Conservation (phyloP, 371 early-diverging fungal species). For the Mucor indicus region DNA sequence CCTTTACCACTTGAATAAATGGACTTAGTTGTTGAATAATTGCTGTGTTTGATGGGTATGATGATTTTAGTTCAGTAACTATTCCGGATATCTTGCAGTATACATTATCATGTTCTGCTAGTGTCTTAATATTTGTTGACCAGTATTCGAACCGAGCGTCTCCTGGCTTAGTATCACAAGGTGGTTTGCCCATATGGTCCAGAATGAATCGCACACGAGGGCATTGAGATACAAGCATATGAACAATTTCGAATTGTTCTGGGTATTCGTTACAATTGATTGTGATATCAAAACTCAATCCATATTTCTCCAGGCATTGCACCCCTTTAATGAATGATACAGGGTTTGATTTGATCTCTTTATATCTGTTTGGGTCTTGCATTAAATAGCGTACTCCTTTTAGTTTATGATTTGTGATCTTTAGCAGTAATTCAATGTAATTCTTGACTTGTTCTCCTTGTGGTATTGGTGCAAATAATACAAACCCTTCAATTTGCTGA, state of each 20-base stretch:
- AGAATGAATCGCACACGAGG: constrained; percentile 40
- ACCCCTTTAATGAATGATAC: constrained; percentile 37
- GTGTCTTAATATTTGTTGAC: constrained; percentile 20
- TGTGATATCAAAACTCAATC: constrained; percentile 37
- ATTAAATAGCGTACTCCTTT: constrained; percentile 39
- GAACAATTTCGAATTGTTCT: constrained; percentile 38
- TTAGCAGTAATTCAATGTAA: constrained; percentile 27
- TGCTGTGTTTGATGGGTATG: neutral
- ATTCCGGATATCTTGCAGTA: constrained; percentile 42
- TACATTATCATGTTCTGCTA: constrained; percentile 27
- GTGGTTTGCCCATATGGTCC: constrained; percentile 52
- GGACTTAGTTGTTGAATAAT: constrained; percentile 24
- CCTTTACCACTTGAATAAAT: constrained; percentile 30
- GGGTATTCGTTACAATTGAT: constrained; percentile 35
- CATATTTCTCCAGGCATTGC: constrained; percentile 22
- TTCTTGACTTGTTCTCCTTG: constrained; percentile 27
- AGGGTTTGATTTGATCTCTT: too few species aligned
- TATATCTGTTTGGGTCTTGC: constrained; percentile 35
- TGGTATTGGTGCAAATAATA: constrained; percentile 44
- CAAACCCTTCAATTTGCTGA: constrained; percentile 39
- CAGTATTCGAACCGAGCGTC: constrained; percentile 28
- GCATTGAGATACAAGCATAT: constrained; percentile 31
- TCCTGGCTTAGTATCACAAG: constrained; percentile 32
- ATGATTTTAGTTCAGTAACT: constrained; percentile 27
- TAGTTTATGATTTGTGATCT: constrained; percentile 17